Conservation (phyloP, 352 stramenopile species). For the Phytophthora parvispora region DNA sequence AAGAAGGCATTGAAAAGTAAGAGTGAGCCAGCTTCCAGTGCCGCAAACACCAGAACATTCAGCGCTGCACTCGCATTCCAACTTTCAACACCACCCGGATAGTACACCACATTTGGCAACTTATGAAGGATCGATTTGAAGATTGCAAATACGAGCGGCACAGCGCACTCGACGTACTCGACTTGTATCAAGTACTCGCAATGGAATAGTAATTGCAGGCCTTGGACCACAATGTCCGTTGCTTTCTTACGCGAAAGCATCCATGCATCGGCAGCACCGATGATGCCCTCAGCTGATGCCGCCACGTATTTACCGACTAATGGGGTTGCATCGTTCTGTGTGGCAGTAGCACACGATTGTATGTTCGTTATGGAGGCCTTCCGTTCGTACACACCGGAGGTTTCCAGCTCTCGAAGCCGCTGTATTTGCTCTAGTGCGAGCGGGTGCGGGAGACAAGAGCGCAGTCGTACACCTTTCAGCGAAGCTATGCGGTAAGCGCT, state of each 20-base stretch:
- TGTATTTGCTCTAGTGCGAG: not conserved
- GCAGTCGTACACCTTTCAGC: not conserved
- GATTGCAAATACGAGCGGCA: conserved; percentile 29
- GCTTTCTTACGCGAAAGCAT: not conserved
- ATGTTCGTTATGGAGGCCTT: not conserved
- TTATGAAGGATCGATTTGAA: conserved; percentile 38
- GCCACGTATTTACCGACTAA: no score
- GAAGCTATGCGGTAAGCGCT: not conserved
- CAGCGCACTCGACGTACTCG: conserved; percentile 50
- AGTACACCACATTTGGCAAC: conserved; percentile 43
- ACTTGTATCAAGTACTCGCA: conserved; percentile 31
- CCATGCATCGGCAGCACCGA: not conserved
- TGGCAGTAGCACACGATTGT: not conserved
- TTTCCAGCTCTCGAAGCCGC: not conserved
- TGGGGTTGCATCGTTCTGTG: not conserved
- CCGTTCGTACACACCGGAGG: not conserved
- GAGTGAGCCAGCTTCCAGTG: conserved; percentile 38
- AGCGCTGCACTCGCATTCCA: not conserved
- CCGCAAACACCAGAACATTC: conserved; percentile 18
- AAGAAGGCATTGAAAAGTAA: conserved; percentile 25
- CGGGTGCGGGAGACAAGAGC: not conserved
- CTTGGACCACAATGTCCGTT: not conserved
- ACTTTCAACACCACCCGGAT: not conserved
- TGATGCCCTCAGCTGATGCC: not conserved
- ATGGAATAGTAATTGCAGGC: conserved; percentile 30